phyloP scores from a whole-genome alignment of 2,329 filamentous ascomycete genomes.

The Cercospora zeae-maydis region DNA sequence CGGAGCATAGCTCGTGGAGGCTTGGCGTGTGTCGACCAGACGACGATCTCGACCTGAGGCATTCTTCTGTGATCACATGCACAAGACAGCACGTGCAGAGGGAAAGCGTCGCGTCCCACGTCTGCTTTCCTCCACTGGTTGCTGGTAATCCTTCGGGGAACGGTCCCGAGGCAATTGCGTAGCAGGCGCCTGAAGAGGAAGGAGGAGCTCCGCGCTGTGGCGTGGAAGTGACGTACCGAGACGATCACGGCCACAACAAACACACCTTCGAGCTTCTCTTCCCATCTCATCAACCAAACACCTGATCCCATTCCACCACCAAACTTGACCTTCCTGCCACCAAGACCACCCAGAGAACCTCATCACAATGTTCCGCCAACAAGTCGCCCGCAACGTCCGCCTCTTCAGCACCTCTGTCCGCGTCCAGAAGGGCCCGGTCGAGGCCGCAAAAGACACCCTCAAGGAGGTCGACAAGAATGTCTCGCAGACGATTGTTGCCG shows the following conservation, averaged over 20 bases:
- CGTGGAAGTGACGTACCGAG: neutral
- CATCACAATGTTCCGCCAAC: conserved; percentile 47
- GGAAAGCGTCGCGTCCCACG: neutral
- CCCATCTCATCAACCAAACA: neutral
- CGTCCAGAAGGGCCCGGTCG: conserved; percentile 48
- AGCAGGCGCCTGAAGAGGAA: neutral
- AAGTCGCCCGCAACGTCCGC: conserved; percentile 44
- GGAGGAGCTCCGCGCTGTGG: neutral
- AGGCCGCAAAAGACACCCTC: conserved; percentile 55
- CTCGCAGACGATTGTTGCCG: conserved; percentile 56
- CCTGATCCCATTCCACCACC: neutral
- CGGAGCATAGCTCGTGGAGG: too few relatives aligned
- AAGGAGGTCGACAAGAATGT: conserved; percentile 57
- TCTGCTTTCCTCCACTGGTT: neutral
- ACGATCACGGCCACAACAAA: neutral
- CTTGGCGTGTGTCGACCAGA: too few relatives aligned
- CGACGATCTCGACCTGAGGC: neutral
- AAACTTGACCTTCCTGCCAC: neutral
- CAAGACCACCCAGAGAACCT: neutral
- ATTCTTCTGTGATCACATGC: neutral
- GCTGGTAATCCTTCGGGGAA: neutral
- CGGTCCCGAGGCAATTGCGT: conserved; percentile 2
- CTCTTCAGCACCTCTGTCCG: conserved; percentile 54
- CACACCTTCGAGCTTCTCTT: neutral
- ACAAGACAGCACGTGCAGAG: neutral